Percentiles rank a stretch among this genome's conserved stretches.
phyloP scores from a whole-genome alignment of 148 eudicot genomes.

The Pharnaceum exiguum region DNA sequence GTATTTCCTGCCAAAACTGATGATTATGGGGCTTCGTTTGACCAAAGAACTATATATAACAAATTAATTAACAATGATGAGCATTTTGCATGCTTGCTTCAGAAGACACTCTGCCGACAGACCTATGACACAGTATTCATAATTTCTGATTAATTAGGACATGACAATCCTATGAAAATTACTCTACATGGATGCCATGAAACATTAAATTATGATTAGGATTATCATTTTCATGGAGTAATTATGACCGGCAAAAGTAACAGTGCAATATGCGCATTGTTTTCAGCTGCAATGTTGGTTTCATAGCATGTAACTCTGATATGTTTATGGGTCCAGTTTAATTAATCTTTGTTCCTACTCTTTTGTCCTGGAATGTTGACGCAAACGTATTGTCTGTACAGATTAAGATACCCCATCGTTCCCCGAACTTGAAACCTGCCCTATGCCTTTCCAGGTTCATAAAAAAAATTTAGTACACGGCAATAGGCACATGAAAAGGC shows the following conservation, averaged over 20 bases:
- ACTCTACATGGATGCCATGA: too few relatives aligned
- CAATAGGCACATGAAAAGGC: too few relatives aligned
- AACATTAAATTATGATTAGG: background rate
- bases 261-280: background rate
- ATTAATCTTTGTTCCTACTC: slow-evolving; percentile 53
- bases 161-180: too few relatives aligned
- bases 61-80: too few relatives aligned
- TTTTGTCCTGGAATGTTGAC: slow-evolving; percentile 30
- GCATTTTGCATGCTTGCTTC: too few relatives aligned
- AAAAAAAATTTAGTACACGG: too few relatives aligned
- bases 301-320: slow-evolving; percentile 26
- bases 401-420: slow-evolving; percentile 53
- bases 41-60: background rate
- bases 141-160: too few relatives aligned
- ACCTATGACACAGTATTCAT: too few relatives aligned
- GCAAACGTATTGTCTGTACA: slow-evolving; percentile 49
- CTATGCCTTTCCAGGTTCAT: background rate
- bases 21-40: background rate
- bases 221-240: background rate
- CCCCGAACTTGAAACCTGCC: background rate
- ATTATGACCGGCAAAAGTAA: background rate
- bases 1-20: background rate
- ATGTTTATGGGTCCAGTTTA: slow-evolving; percentile 6
- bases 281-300: slow-evolving; percentile 36
- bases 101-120: too few relatives aligned